Percentiles rank a stretch among this genome's conserved stretches.
Conservation (phyloP, 2,329 filamentous ascomycete genomes). For the Dactylellina drechsleri region DNA sequence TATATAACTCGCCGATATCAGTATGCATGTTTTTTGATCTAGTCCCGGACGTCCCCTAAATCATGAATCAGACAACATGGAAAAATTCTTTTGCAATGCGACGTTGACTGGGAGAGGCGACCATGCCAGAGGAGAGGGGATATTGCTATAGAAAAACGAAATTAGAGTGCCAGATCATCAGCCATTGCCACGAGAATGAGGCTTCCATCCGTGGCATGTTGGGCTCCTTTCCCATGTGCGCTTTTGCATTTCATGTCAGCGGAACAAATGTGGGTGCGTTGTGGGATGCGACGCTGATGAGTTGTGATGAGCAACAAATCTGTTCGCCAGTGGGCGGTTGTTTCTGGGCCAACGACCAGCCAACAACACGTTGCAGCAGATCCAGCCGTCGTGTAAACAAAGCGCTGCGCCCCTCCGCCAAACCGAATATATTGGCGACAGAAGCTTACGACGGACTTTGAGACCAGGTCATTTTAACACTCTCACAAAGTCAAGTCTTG, state of each 20-base stretch:
- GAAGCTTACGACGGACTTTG: too few species aligned
- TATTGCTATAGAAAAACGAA: constrained; percentile 39
- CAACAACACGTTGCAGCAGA: constrained; percentile 36
- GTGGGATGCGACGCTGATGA: constrained; percentile 2
- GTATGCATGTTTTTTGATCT: too few species aligned
- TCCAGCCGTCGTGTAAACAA: constrained; percentile 25
- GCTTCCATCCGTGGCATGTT: constrained; percentile 19
- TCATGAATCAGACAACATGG: too few species aligned
- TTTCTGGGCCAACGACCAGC: constrained; percentile 36
- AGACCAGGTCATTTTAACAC: not conserved
- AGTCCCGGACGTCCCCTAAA: too few species aligned
- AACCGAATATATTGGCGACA: constrained; percentile 2
- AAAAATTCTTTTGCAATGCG: too few species aligned
- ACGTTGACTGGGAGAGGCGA: too few species aligned
- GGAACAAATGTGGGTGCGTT: not conserved
- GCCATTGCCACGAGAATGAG: constrained; percentile 7
- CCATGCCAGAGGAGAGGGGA: too few species aligned
- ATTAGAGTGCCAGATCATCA: constrained; percentile 4
- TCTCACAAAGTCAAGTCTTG: constrained; percentile 22
- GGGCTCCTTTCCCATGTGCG: not conserved
- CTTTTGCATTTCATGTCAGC: not conserved
- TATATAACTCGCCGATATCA: too few species aligned
- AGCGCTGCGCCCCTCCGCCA: constrained; percentile 4
- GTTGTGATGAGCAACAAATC: constrained; percentile 28
- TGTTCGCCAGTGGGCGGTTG: constrained; percentile 21